Conservation (phyloP, 2,329 filamentous ascomycete genomes). For the Biscogniauxia sp. region DNA sequence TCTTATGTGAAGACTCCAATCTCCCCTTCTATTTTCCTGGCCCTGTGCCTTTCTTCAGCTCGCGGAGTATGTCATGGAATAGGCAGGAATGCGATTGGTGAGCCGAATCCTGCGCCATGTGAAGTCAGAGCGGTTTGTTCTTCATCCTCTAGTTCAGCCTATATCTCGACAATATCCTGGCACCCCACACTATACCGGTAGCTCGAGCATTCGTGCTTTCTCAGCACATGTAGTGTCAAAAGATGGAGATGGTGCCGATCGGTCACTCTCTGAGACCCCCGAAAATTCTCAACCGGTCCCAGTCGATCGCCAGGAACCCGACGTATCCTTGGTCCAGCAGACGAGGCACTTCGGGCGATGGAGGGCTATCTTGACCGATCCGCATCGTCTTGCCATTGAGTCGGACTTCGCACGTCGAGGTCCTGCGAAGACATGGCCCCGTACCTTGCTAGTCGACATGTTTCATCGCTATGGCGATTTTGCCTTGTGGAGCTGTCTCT, state of each 20-base stretch:
- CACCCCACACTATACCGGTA: neutral
- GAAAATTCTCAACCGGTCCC: neutral
- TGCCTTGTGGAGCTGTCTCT: constrained; percentile 29
- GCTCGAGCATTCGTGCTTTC: constrained; percentile 10
- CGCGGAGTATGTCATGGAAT: constrained; percentile 25
- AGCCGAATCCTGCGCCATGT: constrained; percentile 31
- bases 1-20: neutral
- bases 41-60: neutral
- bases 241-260: constrained; percentile 13
- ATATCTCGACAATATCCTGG: constrained; percentile 8
- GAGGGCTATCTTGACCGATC: constrained; percentile 24
- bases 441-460: constrained; percentile 27
- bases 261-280: constrained; percentile 17
- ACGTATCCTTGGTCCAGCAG: constrained; percentile 18
- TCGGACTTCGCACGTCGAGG: constrained; percentile 31
- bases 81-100: constrained; percentile 35
- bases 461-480: constrained; percentile 28
- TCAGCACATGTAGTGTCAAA: constrained; percentile 12
- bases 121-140: constrained; percentile 25
- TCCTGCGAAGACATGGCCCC: constrained; percentile 21
- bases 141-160: constrained; percentile 15
- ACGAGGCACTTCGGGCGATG: constrained; percentile 26
- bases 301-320: constrained; percentile 7
- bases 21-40: neutral
- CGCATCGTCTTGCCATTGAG: constrained; percentile 28